phyloP scores from a whole-genome alignment of 345 rosid species.

The Citrus cavaleriei region DNA sequence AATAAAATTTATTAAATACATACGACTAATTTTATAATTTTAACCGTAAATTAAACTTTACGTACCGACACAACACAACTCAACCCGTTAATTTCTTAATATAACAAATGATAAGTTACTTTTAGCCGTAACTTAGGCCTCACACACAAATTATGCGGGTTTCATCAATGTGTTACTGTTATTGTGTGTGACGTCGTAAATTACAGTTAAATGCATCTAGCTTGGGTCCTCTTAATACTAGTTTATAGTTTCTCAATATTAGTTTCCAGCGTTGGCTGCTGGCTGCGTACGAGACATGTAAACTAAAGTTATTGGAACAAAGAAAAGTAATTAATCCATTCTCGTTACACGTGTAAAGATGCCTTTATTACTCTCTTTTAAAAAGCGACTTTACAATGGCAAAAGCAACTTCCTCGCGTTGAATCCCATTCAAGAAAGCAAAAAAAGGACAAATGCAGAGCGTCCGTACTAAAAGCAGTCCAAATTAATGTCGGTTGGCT shows the following conservation, averaged over 20 bases:
- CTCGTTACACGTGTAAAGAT: slow-evolving; percentile 6
- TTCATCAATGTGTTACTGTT: too few species aligned
- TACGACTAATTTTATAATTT: too few species aligned
- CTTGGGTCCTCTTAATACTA: too few species aligned
- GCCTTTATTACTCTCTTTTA: slow-evolving; percentile 1
- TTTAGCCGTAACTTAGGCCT: too few species aligned
- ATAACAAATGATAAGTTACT: too few species aligned
- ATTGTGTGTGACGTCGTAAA: too few species aligned
- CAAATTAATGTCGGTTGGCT: neutral
- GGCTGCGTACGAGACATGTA: neutral
- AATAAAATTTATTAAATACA: too few species aligned
- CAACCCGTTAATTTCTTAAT: too few species aligned
- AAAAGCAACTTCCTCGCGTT: slow-evolving; percentile 1
- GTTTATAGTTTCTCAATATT: neutral
- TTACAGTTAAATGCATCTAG: too few species aligned
- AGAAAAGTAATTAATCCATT: neutral
- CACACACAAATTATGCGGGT: too few species aligned
- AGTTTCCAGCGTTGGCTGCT: neutral
- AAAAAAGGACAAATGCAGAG: neutral
- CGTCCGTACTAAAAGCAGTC: neutral
- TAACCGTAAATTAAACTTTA: too few species aligned
- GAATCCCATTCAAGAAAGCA: neutral
- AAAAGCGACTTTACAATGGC: neutral
- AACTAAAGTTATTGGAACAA: neutral
- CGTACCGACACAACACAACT: too few species aligned